phyloP scores from a whole-genome alignment of 345 rosid genomes.

The Salix udensis region DNA sequence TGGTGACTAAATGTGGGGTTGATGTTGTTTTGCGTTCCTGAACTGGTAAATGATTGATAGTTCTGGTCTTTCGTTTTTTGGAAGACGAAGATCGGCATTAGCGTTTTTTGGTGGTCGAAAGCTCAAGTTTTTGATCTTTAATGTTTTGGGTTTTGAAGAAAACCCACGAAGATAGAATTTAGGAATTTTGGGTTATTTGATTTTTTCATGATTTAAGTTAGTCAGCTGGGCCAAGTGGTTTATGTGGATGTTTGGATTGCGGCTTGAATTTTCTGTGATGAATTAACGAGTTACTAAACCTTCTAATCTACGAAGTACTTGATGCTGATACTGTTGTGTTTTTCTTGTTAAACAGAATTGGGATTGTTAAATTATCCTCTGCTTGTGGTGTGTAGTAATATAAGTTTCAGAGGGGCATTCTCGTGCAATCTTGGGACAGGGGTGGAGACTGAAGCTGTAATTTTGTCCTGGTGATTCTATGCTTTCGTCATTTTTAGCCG shows the following conservation, averaged over 20 bases:
- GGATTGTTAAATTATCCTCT: constrained; percentile 14
- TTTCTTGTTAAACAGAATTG: constrained; percentile 19
- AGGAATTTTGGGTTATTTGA: neutral
- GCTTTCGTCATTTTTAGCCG: constrained; percentile 30
- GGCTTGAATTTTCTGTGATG: neutral
- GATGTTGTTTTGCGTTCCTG: neutral
- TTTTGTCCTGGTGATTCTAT: constrained; percentile 38
- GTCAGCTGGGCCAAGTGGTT: neutral
- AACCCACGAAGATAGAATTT: neutral
- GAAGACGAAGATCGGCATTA: neutral
- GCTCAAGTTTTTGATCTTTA: neutral
- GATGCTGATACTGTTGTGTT: constrained; percentile 18
- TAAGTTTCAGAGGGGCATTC: constrained; percentile 5
- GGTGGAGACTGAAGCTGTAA: constrained; percentile 6
- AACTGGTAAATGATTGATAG: neutral
- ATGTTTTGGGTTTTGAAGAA: neutral
- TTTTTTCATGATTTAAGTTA: neutral
- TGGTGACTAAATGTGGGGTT: neutral
- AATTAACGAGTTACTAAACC: neutral
- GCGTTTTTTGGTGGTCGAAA: neutral
- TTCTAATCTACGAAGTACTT: neutral
- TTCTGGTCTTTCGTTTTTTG: neutral
- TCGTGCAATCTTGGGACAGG: constrained; percentile 1
- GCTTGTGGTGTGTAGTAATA: constrained; percentile 20
- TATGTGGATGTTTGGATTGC: neutral